phyloP scores from a whole-genome alignment of 345 rosid genomes.

The Linum lewisii region DNA sequence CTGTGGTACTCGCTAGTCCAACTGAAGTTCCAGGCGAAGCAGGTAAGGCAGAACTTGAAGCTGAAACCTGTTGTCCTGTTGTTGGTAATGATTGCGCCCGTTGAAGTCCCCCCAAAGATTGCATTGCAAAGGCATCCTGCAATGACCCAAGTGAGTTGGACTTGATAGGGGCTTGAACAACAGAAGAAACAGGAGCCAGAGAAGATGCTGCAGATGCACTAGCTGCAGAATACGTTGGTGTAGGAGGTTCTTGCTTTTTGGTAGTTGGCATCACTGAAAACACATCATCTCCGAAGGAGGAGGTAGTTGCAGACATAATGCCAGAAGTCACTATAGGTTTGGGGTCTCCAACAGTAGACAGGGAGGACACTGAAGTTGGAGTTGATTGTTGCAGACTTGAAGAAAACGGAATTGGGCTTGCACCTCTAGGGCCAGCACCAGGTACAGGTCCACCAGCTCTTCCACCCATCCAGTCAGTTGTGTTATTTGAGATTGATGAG shows the following conservation, averaged over 20 bases:
- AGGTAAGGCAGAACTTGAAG: slow-evolving; percentile 40
- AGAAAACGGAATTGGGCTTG: slow-evolving; percentile 26
- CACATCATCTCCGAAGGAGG: slow-evolving; percentile 44
- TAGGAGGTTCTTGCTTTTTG: slow-evolving; percentile 39
- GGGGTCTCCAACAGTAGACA: slow-evolving; percentile 30
- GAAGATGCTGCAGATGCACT: slow-evolving; percentile 33
- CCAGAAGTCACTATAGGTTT: slow-evolving; percentile 51
- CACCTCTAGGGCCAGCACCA: slow-evolving; percentile 40
- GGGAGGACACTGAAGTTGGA: slow-evolving; percentile 28
- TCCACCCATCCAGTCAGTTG: slow-evolving; percentile 51
- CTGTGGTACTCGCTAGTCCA: slow-evolving; percentile 41
- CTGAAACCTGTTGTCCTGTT: slow-evolving; percentile 42
- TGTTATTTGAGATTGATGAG: slow-evolving; percentile 33
- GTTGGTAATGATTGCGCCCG: slow-evolving; percentile 35
- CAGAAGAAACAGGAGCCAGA: slow-evolving; percentile 38
- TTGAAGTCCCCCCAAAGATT: slow-evolving; percentile 43
- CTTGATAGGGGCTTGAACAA: slow-evolving; percentile 42
- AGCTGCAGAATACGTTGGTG: slow-evolving; percentile 32
- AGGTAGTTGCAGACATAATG: slow-evolving; percentile 36
- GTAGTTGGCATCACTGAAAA: slow-evolving; percentile 42
- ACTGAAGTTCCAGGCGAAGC: slow-evolving; percentile 41
- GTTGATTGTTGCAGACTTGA: slow-evolving; percentile 33
- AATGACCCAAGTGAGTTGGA: slow-evolving; percentile 60
- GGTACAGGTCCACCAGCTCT: slow-evolving; percentile 32
- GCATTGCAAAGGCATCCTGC: slow-evolving; percentile 56